These are phyloP conservation scores for Daldinia caldariorum DNA, from an alignment of 495 filamentous ascomycete species.

Conservation along the genomic window DNA sequence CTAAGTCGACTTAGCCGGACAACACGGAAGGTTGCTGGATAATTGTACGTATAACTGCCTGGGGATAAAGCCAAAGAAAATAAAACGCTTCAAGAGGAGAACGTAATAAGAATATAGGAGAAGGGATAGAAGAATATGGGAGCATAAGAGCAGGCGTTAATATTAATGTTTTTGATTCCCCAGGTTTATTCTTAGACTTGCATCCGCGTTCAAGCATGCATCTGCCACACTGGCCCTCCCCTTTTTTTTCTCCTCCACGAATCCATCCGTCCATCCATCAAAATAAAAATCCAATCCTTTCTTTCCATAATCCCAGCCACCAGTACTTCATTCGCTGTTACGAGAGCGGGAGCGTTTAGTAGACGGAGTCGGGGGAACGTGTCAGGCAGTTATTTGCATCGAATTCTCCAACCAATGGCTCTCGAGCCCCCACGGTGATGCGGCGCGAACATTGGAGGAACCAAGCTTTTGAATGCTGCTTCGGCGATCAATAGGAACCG, in stretches of 20 bases:
- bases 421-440: constrained; percentile 32
- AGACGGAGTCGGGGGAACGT: not conserved
- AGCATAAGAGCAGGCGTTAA: constrained; percentile 23
- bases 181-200: constrained; percentile 10
- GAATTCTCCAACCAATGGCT: constrained; percentile 27
- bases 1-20: not conserved
- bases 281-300: constrained; percentile 17
- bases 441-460: constrained; percentile 35
- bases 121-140: not conserved
- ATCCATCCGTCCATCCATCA: constrained; percentile 15
- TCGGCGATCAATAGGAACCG: constrained; percentile 26
- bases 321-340: not conserved
- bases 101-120: not conserved
- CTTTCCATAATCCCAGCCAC: not conserved
- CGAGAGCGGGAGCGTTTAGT: not conserved
- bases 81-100: not conserved
- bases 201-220: constrained; percentile 29
- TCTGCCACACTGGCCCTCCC: constrained; percentile 33
- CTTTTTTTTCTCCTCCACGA: constrained; percentile 10
- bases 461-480: constrained; percentile 11
- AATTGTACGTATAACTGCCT: not conserved
- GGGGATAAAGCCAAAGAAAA: not conserved
- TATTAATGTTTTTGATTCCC: constrained; percentile 24
- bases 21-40: not conserved
- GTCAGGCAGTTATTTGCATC: not conserved